phyloP scores from a whole-genome alignment of 768 basidiomycete species.

The Strobilomyces dryophilus region DNA sequence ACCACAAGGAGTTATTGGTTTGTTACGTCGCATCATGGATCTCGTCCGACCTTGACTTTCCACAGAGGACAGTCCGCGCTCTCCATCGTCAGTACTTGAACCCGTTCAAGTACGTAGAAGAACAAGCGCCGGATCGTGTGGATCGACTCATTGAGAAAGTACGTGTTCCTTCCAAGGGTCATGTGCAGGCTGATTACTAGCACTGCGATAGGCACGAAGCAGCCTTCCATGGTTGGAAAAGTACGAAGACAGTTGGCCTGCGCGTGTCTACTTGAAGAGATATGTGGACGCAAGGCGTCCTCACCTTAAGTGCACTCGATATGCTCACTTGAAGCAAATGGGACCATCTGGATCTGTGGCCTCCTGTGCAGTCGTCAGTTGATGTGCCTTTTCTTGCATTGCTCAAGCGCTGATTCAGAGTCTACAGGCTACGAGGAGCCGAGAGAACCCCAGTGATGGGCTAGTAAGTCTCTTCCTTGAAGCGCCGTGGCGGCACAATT shows the following conservation, averaged over 20 bases:
- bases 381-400: neutral
- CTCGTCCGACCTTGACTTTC: neutral
- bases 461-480: constrained; percentile 7
- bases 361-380: neutral
- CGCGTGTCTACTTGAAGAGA: constrained; percentile 18
- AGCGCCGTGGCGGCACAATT: neutral
- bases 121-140: constrained; percentile 6
- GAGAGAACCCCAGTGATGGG: neutral
- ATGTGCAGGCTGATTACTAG: neutral
- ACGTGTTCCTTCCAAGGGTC: neutral
- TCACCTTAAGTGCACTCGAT: neutral
- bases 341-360: neutral
- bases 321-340: neutral
- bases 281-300: constrained; percentile 9
- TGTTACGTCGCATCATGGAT: neutral
- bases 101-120: constrained; percentile 15
- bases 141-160: constrained; percentile 10
- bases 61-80: constrained; percentile 5
- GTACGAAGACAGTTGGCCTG: constrained; percentile 19
- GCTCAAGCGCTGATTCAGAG: neutral
- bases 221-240: constrained; percentile 16
- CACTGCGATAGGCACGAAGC: constrained; percentile 3
- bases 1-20: constrained; percentile 11
- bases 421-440: neutral
- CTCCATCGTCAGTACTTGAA: constrained; percentile 7